These are phyloP conservation scores for Zasmidium cellare DNA, from an alignment of 2,329 filamentous ascomycete species.

Conservation along the genomic window DNA sequence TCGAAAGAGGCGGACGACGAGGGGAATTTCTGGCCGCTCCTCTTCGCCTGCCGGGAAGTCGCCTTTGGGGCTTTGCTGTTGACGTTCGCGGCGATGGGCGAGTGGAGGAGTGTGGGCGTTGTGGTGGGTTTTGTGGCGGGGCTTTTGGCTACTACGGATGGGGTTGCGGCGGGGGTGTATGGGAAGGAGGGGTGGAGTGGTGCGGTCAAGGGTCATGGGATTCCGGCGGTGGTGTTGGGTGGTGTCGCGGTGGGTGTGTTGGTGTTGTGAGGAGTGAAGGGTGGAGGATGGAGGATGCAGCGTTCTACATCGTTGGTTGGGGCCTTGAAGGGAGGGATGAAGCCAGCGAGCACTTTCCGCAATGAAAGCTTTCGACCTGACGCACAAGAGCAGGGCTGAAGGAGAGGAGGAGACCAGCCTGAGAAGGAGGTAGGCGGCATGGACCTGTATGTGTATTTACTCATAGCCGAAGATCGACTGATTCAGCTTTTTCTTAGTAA, in stretches of 20 bases:
- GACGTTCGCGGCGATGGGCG: background rate
- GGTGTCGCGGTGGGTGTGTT: background rate
- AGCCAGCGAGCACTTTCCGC: too few species aligned
- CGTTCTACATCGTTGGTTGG: too few species aligned
- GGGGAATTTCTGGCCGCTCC: background rate
- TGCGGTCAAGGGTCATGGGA: background rate
- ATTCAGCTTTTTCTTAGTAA: too few species aligned
- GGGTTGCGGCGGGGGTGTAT: background rate
- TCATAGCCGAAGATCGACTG: too few species aligned
- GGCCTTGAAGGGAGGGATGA: too few species aligned
- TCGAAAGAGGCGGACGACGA: background rate
- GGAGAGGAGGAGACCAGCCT: too few species aligned
- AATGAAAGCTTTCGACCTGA: too few species aligned
- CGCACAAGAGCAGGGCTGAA: too few species aligned
- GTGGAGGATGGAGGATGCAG: too few species aligned
- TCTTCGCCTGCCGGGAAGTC: background rate
- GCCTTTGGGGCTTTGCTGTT: background rate
- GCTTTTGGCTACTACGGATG: background rate
- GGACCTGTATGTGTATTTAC: too few species aligned
- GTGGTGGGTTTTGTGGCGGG: background rate
- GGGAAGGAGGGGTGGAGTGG: background rate
- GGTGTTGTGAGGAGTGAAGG: background rate
- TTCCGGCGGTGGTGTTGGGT: background rate
- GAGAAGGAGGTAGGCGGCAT: too few species aligned
- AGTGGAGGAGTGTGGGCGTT: conserved; percentile 1